Evolutionary conservation across 164 flowering plant species (phyloP).

Genomic region (Kalanchoe fedtschenkoi): DNA sequence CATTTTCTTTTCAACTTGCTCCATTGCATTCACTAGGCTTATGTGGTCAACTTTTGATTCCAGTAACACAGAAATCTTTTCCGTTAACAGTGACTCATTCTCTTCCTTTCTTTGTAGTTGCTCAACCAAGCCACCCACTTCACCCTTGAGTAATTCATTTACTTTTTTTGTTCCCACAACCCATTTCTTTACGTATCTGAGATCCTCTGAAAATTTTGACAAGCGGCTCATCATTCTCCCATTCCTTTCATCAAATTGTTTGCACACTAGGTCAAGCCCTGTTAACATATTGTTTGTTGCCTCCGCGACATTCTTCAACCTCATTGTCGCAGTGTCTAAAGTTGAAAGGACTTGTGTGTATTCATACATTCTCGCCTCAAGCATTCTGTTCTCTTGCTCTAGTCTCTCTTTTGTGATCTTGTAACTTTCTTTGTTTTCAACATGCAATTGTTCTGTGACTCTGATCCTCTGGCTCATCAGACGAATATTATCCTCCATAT

Average conservation of each 20-base stretch:
- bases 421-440: constrained; percentile 40
- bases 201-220: constrained; percentile 10
- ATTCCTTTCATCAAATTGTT: constrained; percentile 10
- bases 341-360: neutral
- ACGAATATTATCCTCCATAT: constrained; percentile 41
- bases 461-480: constrained; percentile 38
- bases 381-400: constrained; percentile 24
- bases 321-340: neutral
- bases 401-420: constrained; percentile 18
- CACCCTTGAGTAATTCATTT: constrained; percentile 10
- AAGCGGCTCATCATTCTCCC: constrained; percentile 11
- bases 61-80: neutral
- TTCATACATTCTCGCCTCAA: constrained; percentile 5
- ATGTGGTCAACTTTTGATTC: constrained; percentile 18
- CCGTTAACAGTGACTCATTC: neutral
- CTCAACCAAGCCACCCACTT: constrained; percentile 12
- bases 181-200: constrained; percentile 13
- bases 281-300: constrained; percentile 14
- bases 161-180: constrained; percentile 5
- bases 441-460: constrained; percentile 50
- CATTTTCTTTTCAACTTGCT: constrained; percentile 20
- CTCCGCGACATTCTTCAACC: constrained; percentile 13
- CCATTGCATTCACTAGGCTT: constrained; percentile 14
- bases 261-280: constrained; percentile 10
- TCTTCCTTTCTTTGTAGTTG: constrained; percentile 6